A percentile compares a stretch with the other conserved stretches of the same genome.
phyloP scores from a whole-genome alignment of 2,329 filamentous ascomycete genomes.

The Colletotrichum caudatum region DNA sequence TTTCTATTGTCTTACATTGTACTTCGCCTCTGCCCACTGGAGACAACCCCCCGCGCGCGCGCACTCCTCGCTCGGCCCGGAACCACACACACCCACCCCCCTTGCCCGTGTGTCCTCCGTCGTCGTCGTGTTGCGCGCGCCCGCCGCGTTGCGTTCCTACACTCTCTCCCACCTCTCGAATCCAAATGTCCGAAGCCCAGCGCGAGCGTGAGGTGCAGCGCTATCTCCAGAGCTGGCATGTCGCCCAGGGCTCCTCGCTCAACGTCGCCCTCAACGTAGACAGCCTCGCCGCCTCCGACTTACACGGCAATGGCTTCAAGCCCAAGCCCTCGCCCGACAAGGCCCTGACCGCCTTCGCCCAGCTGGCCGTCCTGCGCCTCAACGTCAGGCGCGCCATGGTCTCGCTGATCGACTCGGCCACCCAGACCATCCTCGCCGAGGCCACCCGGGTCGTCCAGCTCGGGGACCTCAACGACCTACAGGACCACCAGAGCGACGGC shows the following conservation, averaged over 20 bases:
- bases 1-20: not conserved
- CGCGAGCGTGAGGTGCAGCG: slow-evolving; percentile 50
- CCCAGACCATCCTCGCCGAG: slow-evolving; percentile 65
- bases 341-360: slow-evolving; percentile 60
- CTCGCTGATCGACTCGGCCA: slow-evolving; percentile 59
- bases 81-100: not conserved
- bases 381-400: slow-evolving; percentile 62
- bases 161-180: not conserved
- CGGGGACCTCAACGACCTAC: slow-evolving; percentile 45
- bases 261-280: slow-evolving; percentile 50
- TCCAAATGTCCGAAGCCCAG: slow-evolving; percentile 43
- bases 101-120: not conserved
- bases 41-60: slow-evolving; percentile 5
- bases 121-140: not conserved
- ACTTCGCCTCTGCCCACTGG: not conserved
- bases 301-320: slow-evolving; percentile 48
- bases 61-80: not conserved
- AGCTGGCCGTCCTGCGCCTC: slow-evolving; percentile 62
- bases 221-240: slow-evolving; percentile 50
- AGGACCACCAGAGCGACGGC: slow-evolving; percentile 6
- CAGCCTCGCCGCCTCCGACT: slow-evolving; percentile 47
- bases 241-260: slow-evolving; percentile 49
- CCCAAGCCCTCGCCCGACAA: slow-evolving; percentile 52
- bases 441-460: slow-evolving; percentile 60
- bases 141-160: not conserved